Evolutionary conservation across 2,329 filamentous ascomycete species (phyloP), one percentile per base, ranked within the genome.

Genomic region (Celoporthe dispersa): DNA sequence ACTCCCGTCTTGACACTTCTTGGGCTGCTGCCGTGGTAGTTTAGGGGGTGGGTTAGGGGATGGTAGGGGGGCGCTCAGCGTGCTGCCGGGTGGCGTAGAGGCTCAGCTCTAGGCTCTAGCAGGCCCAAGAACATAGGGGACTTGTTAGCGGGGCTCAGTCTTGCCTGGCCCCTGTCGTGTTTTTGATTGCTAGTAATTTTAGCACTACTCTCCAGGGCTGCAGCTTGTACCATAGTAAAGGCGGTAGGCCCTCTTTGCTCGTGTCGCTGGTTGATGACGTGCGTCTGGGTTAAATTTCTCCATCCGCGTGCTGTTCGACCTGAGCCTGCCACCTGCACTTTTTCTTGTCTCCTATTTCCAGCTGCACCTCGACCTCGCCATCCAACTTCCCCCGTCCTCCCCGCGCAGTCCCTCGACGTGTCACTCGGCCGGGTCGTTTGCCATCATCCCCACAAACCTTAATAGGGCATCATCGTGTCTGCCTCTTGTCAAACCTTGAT

Each of bases 211-310:
- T 63, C 44, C n/a, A 16, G 37, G 60, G 25, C 37, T 63, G 37
- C 60, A 28, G 35, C 44, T n/a, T n/a, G 44, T 5, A 25, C n/a
- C n/a, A n/a, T n/a, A n/a, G n/a, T 12, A 7, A 39, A 22, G 25
- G 22, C 35, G 11, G 35, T 19, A 39, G 33, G 33, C 35, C n/a
- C 16, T 39, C 28, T n/a, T 8, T 31, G 8, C 25, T 28, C 33
- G 35, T 61, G 65, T 61, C 37, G 28, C 41, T 51, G 48, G 57
- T 65, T 70, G 64, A 71, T 70, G 70, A 70, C 70, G 70, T 70
- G 69, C 70, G 70, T 68, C 63, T 70, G 53, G 70, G 68, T 66
- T 71, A 67, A 67, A 70, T 70, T 63, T 68, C 64, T 66, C 64
- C 31, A 16, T 70, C 39, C 28, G 48, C n/a, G 31, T 35, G 28